Percentiles rank a stretch among this genome's conserved stretches.
Evolutionary conservation across 495 filamentous ascomycete genomes (phyloP).

Genomic region (Physcia stellaris): DNA sequence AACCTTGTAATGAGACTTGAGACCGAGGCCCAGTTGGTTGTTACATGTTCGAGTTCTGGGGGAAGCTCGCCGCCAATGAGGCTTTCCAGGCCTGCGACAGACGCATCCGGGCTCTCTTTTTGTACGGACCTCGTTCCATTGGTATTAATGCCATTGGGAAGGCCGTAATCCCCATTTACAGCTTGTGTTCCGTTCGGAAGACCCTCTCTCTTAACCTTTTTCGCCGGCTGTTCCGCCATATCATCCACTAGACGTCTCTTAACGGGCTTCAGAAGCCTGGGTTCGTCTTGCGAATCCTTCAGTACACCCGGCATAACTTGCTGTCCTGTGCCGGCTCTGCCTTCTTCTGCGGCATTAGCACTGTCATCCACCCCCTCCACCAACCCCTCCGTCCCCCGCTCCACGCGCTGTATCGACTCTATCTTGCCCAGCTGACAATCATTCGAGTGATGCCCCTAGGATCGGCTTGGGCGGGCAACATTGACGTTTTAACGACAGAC

Average conservation of each 20-base stretch:
- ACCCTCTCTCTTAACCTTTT: constrained; percentile 6
- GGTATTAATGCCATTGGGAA: constrained; percentile 2
- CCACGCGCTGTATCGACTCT: constrained; percentile 11
- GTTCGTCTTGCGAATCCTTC: neutral
- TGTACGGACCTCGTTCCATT: constrained; percentile 8
- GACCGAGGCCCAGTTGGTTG: constrained; percentile 57
- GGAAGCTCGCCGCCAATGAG: constrained; percentile 32
- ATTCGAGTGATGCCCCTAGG: constrained; percentile 6
- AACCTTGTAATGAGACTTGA: constrained; percentile 57
- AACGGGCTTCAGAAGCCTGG: neutral
- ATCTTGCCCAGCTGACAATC: constrained; percentile 12
- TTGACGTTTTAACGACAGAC: neutral
- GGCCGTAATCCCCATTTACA: constrained; percentile 6
- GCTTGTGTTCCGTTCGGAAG: constrained; percentile 1
- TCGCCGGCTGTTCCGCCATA: no score
- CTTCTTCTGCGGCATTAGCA: neutral
- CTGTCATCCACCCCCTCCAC: constrained; percentile 8
- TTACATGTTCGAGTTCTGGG: constrained; percentile 70
- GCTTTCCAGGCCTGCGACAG: neutral
- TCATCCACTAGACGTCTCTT: neutral
- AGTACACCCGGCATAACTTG: constrained; percentile 11
- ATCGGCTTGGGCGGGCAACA: neutral
- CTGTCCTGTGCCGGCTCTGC: neutral
- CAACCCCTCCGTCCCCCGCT: constrained; percentile 5
- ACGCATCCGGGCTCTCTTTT: neutral